Conservation (phyloP, 495 filamentous ascomycete species). For the Entonaema liquescens region DNA sequence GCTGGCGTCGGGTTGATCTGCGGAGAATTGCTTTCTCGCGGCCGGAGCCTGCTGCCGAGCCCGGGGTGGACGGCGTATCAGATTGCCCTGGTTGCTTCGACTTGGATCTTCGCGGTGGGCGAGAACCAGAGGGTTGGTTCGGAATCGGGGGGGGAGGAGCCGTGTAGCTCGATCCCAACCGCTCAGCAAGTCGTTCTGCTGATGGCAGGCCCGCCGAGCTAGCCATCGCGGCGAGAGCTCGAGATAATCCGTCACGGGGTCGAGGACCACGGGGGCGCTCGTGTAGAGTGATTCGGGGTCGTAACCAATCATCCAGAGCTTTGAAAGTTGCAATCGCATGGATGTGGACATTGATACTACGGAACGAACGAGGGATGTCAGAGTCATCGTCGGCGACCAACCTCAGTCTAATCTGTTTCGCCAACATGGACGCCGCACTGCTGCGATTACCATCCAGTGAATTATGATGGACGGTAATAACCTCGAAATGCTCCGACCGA, state of each 20-base stretch:
- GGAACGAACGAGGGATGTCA: constrained; percentile 83
- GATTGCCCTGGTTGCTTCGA: constrained; percentile 51
- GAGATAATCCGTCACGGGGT: constrained; percentile 70
- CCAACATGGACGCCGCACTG: constrained; percentile 94
- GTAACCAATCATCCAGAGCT: constrained; percentile 93
- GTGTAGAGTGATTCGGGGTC: constrained; percentile 84
- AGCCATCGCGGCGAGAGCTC: constrained; percentile 80
- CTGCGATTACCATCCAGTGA: constrained; percentile 90
- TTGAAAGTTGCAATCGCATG: constrained; percentile 99
- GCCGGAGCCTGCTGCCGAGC: constrained; percentile 44
- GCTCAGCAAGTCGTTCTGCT: constrained; percentile 57
- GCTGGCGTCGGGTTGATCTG: constrained; percentile 64
- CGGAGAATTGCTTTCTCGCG: constrained; percentile 62
- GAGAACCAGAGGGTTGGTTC: constrained; percentile 51
- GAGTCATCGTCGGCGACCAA: constrained; percentile 90
- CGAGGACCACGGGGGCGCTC: constrained; percentile 79
- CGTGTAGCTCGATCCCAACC: constrained; percentile 44
- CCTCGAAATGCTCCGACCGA: constrained; percentile 97
- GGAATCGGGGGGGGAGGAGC: constrained; percentile 48
- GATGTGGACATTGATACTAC: constrained; percentile 96
- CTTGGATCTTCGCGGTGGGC: constrained; percentile 56
- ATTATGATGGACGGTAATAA: constrained; percentile 93
- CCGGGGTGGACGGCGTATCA: constrained; percentile 51
- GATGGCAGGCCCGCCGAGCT: constrained; percentile 71
- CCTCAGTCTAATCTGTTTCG: constrained; percentile 92